Conservation (phyloP, 2,329 filamentous ascomycete genomes). For the Pseudonectria buxi region DNA sequence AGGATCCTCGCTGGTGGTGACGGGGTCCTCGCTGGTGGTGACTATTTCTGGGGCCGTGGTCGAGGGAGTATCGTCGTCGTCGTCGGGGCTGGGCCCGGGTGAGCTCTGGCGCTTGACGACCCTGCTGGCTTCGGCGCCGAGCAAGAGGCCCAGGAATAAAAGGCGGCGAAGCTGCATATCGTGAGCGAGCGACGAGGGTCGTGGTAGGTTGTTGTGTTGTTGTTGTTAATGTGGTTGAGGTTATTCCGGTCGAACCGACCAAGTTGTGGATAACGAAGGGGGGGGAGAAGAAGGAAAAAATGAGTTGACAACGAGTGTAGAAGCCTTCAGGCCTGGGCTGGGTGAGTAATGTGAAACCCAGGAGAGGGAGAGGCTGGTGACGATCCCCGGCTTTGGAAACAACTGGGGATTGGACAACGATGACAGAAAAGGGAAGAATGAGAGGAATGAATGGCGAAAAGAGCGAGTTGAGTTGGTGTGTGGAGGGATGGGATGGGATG, state of each 20-base stretch:
- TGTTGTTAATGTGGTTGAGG: neutral
- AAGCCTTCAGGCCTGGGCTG: no score
- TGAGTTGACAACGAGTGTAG: neutral
- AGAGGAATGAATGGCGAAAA: neutral
- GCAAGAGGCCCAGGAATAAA: slow-evolving; percentile 17
- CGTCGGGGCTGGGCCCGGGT: slow-evolving; percentile 1
- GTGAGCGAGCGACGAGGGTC: no score
- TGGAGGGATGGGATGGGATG: slow-evolving; percentile 11
- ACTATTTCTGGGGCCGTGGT: slow-evolving; percentile 6
- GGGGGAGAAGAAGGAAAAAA: slow-evolving; percentile 5
- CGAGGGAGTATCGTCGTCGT: slow-evolving; percentile 1
- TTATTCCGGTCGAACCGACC: neutral
- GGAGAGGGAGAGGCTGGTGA: no score
- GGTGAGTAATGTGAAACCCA: no score
- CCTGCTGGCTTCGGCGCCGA: slow-evolving; percentile 17
- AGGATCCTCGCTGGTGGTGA: neutral
- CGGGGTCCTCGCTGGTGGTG: slow-evolving; percentile 1
- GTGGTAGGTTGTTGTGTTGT: neutral
- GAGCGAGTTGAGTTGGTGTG: slow-evolving; percentile 5
- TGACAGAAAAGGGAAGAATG: no score
- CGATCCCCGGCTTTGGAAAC: no score
- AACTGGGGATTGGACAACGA: no score
- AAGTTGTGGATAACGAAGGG: slow-evolving; percentile 4
- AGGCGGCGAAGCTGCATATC: slow-evolving; percentile 20
- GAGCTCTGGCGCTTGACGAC: slow-evolving; percentile 5